Evolutionary conservation across 805 yeast species (phyloP).

Genomic region (Wickerhamomyces rabaulensis): DNA sequence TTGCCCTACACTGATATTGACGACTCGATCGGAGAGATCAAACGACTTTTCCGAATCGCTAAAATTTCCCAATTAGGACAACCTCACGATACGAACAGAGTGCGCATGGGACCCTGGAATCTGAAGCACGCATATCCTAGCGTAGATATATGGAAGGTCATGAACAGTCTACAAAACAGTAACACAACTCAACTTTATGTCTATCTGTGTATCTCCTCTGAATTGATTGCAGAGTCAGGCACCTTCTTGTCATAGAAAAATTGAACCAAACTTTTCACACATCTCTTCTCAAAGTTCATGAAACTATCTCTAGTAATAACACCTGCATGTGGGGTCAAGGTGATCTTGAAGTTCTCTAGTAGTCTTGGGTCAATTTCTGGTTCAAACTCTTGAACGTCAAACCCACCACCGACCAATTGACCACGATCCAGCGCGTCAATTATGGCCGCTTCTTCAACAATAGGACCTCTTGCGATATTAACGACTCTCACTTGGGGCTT

Average conservation of each 20-base stretch:
- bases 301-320: conserved; percentile 32
- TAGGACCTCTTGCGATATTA: conserved; percentile 37
- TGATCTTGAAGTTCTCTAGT: conserved; percentile 29
- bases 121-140: no score
- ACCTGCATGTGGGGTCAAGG: conserved; percentile 34
- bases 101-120: not conserved
- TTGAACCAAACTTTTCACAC: conserved; percentile 32
- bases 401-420: conserved; percentile 37
- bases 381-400: conserved; percentile 39
- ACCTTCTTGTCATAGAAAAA: conserved; percentile 29
- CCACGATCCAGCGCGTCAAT: conserved; percentile 35
- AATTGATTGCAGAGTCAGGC: conserved; percentile 27
- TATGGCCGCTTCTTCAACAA: conserved; percentile 34
- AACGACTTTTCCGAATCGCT: not conserved
- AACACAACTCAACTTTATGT: no score
- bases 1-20: no score
- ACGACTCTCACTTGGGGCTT: conserved; percentile 27
- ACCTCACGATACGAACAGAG: not conserved
- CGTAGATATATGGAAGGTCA: no score
- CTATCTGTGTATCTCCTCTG: no score
- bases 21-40: not conserved
- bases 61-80: no score
- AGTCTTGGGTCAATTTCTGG: conserved; percentile 31
- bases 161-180: no score
- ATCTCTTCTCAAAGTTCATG: conserved; percentile 31